Evolutionary conservation across 1,284 basidiomycete genomes (phyloP), one percentile per base, ranked within the genome.

Genomic region (Cutaneotrichosporon sp.): DNA sequence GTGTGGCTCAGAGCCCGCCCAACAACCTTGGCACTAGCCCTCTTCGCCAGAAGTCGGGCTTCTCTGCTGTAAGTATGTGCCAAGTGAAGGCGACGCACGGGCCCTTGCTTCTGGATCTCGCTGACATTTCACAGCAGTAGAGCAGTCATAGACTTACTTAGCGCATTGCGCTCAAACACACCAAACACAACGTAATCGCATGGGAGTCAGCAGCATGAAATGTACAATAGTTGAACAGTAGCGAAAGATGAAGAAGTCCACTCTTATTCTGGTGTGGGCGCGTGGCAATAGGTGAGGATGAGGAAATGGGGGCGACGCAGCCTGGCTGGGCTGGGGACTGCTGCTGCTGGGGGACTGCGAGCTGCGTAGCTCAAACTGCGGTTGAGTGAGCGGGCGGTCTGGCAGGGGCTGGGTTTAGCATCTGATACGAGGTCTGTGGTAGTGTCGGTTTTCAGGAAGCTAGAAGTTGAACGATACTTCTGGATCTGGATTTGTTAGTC

Each of bases 121-220:
- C 38, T 56, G 38, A 58, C 47, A 46, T 16, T 21, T 9, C 47
- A 8, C 49, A 26, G 49, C 51, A 53, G 30, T 53, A 36, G 30
- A 51, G 26, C 30, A 51, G 14, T 30, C 51, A 61, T 34, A 53
- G 51, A 53, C 51, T 16, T 18, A 30, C 3, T 42, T 30, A 31
- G 31, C 57, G 47, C 26, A 30, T 16, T 4, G 31, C 47, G 40
- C 16, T n/a, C 47, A 36, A 47, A 18, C 42, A 8, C 16, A 32
- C 32, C 26, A 53, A 92, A 96, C 46, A 81, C 80, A 58, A 91
- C 87, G 72, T 96, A 97, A 13, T 86, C 80, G 55, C 55, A 56
- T 56, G 21, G 49, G 22, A 4, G 49, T 30, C 49, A 16, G 47
- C 47, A 49, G 49, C 26, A 50, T 31, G 51, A 50, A 53, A 30